Conservation (phyloP, 257 asterid genomes). For the Parsonsia alboflavescens region DNA sequence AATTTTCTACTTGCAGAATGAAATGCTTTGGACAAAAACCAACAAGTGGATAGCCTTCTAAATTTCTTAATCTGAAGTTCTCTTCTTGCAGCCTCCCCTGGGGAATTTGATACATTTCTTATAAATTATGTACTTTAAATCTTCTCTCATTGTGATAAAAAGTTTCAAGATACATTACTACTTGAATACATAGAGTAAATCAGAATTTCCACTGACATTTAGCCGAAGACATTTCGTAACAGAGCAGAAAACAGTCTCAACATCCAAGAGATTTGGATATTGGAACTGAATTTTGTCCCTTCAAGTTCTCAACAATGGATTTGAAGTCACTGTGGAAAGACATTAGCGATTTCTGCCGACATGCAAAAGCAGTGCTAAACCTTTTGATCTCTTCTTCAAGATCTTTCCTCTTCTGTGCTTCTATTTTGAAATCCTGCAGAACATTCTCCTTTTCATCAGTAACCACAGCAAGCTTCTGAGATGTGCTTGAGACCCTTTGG, state of each 20-base stretch:
- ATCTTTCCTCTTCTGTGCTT: constrained; percentile 58
- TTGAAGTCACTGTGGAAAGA: constrained; percentile 63
- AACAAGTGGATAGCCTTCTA: not conserved
- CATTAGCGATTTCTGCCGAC: constrained; percentile 46
- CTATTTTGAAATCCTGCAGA: constrained; percentile 48
- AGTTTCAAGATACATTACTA: not conserved
- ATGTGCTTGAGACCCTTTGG: constrained; percentile 34
- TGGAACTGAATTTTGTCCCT: constrained; percentile 45
- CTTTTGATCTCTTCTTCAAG: constrained; percentile 72
- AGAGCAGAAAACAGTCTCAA: constrained; percentile 21
- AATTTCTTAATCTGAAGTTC: not conserved
- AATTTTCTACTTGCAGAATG: not conserved
- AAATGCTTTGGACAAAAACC: not conserved
- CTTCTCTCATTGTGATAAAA: not conserved
- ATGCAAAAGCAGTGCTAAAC: constrained; percentile 53
- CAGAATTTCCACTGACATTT: not conserved
- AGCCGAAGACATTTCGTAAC: not conserved
- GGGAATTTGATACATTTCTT: not conserved
- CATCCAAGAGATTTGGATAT: constrained; percentile 64
- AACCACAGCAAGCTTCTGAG: constrained; percentile 43
- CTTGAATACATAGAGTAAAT: not conserved
- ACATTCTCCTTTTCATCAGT: constrained; percentile 56
- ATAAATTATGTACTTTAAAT: not conserved
- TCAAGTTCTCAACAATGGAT: constrained; percentile 48
- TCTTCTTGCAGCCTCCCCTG: not conserved